Conservation (phyloP, 2,329 filamentous ascomycete species). For the Venturia nashicola region DNA sequence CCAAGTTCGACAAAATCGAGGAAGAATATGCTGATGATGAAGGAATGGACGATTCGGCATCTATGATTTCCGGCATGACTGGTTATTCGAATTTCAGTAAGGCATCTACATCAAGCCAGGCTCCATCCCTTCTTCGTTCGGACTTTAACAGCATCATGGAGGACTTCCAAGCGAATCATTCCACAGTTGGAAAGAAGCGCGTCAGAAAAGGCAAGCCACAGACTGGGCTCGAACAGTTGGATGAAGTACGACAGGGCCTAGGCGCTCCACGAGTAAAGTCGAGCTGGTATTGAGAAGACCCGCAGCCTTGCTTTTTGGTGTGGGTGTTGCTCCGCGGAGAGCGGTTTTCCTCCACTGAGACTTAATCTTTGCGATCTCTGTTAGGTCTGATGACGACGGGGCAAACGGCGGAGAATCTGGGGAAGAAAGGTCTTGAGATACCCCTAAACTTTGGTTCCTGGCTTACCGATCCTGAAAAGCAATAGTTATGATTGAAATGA, state of each 20-base stretch:
- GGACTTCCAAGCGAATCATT: slow-evolving; percentile 71
- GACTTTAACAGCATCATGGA: slow-evolving; percentile 90
- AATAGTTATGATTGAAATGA: neutral
- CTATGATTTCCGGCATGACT: slow-evolving; percentile 31
- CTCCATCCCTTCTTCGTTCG: slow-evolving; percentile 44
- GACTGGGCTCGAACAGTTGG: slow-evolving; percentile 78
- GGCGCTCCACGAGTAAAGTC: slow-evolving; percentile 39
- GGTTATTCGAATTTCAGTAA: slow-evolving; percentile 24
- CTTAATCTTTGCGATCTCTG: neutral
- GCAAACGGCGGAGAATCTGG: neutral
- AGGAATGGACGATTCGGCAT: slow-evolving; percentile 35
- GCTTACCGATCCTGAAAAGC: neutral
- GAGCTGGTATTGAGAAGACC: neutral
- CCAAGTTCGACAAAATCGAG: slow-evolving; percentile 82
- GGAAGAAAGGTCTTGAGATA: neutral
- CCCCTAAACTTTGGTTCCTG: neutral
- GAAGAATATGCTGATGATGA: slow-evolving; percentile 57
- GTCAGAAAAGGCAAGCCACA: slow-evolving; percentile 49
- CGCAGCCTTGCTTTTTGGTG: too few species aligned
- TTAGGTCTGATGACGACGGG: neutral
- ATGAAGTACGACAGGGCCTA: slow-evolving; percentile 72
- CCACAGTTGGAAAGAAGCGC: slow-evolving; percentile 55
- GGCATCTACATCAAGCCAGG: slow-evolving; percentile 23
- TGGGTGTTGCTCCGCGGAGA: neutral
- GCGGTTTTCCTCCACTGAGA: too few species aligned